These are phyloP conservation scores for Globisporangium sylvaticum DNA, from an alignment of 352 stramenopile species.

Conservation along the genomic window DNA sequence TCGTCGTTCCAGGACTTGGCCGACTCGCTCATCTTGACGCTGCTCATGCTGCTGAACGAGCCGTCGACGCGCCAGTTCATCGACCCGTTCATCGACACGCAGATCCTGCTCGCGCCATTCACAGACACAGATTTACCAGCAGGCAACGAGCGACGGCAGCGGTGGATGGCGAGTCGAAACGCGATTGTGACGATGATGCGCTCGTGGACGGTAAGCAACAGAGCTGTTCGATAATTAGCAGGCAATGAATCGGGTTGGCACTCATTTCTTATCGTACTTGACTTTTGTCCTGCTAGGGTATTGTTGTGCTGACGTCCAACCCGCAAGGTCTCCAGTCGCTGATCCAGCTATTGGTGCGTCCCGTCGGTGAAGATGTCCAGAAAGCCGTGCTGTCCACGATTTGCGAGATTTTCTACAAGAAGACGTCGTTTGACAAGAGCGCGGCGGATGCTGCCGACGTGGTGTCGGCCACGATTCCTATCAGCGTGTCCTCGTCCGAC, in stretches of 20 bases:
- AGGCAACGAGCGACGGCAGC: constrained; percentile 78
- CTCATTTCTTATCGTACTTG: not conserved
- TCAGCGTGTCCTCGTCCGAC: constrained; percentile 67
- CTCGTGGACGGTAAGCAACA: constrained; percentile 88
- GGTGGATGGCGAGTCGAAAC: constrained; percentile 88
- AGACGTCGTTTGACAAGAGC: constrained; percentile 75
- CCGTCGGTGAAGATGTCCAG: constrained; percentile 86
- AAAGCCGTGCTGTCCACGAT: constrained; percentile 86
- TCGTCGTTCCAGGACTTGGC: constrained; percentile 85
- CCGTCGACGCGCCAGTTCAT: constrained; percentile 82
- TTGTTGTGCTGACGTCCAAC: constrained; percentile 85
- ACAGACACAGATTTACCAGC: constrained; percentile 85
- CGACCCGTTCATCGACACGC: constrained; percentile 84
- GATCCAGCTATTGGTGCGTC: constrained; percentile 82
- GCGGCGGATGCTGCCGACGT: constrained; percentile 29
- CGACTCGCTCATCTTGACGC: constrained; percentile 80
- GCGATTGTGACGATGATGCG: constrained; percentile 90
- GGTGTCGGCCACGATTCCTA: constrained; percentile 47
- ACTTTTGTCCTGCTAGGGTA: constrained; percentile 34
- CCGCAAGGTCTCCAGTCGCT: constrained; percentile 84
- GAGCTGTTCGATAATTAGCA: too few relatives aligned
- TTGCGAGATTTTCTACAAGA: constrained; percentile 89
- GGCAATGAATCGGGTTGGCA: too few relatives aligned
- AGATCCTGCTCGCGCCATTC: constrained; percentile 83
- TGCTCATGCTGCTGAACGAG: constrained; percentile 85